Conservation (phyloP, 768 basidiomycete species). For the Rhizopogon vulgaris region DNA sequence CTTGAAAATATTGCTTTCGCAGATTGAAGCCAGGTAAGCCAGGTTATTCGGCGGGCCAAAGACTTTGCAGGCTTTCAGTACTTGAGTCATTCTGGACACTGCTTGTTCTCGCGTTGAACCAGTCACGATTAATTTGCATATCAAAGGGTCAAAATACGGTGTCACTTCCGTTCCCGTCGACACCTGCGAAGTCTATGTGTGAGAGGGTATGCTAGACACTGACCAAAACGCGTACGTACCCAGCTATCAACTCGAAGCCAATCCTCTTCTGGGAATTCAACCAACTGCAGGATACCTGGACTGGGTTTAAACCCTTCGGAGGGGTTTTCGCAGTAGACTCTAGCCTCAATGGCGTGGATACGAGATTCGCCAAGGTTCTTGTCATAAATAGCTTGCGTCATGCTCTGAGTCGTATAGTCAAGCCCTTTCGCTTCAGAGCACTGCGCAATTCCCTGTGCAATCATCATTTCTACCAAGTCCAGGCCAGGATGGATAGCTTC, state of each 20-base stretch:
- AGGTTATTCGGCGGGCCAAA: slow-evolving; percentile 59
- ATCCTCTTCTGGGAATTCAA: slow-evolving; percentile 32
- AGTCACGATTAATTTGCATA: slow-evolving; percentile 55
- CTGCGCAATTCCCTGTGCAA: slow-evolving; percentile 46
- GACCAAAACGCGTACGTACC: slow-evolving; percentile 27
- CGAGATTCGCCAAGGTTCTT: slow-evolving; percentile 8
- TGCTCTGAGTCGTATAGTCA: slow-evolving; percentile 13
- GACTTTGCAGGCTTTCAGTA: slow-evolving; percentile 36
- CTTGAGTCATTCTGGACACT: slow-evolving; percentile 32
- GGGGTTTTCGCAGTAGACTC: slow-evolving; percentile 61
- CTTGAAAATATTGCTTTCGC: slow-evolving; percentile 31
- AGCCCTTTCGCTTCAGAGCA: slow-evolving; percentile 11
- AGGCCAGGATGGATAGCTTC: slow-evolving; percentile 48
- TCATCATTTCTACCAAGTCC: slow-evolving; percentile 62
- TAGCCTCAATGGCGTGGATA: slow-evolving; percentile 46
- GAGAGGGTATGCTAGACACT: neutral
- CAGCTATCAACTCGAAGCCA: slow-evolving; percentile 62
- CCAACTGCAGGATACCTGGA: slow-evolving; percentile 57
- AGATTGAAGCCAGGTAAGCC: slow-evolving; percentile 42
- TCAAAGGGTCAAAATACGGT: slow-evolving; percentile 50
- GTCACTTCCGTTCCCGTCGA: slow-evolving; percentile 47
- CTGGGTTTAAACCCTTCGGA: slow-evolving; percentile 49
- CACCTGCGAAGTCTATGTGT: slow-evolving; percentile 23
- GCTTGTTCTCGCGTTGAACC: slow-evolving; percentile 42
- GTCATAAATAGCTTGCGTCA: slow-evolving; percentile 36